Base-by-base conservation (phyloP, 1,284 basidiomycete genomes). In the Melampsora abietis-canadensis region DNA sequence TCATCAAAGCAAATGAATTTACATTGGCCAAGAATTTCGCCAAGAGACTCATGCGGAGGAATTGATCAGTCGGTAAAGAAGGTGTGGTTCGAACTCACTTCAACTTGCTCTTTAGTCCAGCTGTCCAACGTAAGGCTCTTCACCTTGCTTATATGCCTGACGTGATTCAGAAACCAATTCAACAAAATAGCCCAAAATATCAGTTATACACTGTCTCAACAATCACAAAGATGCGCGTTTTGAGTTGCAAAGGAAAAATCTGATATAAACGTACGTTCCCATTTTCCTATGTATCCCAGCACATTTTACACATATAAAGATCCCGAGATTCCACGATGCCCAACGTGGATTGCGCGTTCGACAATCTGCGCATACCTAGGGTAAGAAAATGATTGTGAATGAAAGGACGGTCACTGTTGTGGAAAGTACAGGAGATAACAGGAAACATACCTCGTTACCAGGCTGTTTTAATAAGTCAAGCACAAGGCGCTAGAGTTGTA, bases 91-190 rank as follows among this genome's bases (percentile, higher is more conserved):
- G n/a, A 4, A 27, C 68, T 24, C 66, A 77, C 76, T 61, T 82
- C 81, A 47, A 82, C 81, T 75, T 83, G 81, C 30, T 82, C 82
- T 37, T 78, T 78, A 0, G 81, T 78, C 82, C 82, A 83, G 0
- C 79, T 80, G 70, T 82, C 82, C 63, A 82, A 77, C 7, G 81
- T 80, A 46, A 83, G 47, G n/a, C 80, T 81, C 67, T 81, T 82
- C 68, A 83, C 80, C 69, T 82, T 82, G 27, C 78, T 79, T 68
- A 83, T 78, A 73, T 82, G 82, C 1, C 62, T 64, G 21, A 17
- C 31, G 31, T 59, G 14, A 60, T 40, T 12, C 24, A 59, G 66
- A 40, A 46, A 30, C 40, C 5, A 65, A 24, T 6, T 40, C 10
- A 10, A 40, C 37, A 40, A 12, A 40, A 40, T 12, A 5, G 37